Evolutionary conservation across 2,329 filamentous ascomycete genomes (phyloP), one percentile per base, ranked within the genome.

Genomic region (Waltergamsia citrina): DNA sequence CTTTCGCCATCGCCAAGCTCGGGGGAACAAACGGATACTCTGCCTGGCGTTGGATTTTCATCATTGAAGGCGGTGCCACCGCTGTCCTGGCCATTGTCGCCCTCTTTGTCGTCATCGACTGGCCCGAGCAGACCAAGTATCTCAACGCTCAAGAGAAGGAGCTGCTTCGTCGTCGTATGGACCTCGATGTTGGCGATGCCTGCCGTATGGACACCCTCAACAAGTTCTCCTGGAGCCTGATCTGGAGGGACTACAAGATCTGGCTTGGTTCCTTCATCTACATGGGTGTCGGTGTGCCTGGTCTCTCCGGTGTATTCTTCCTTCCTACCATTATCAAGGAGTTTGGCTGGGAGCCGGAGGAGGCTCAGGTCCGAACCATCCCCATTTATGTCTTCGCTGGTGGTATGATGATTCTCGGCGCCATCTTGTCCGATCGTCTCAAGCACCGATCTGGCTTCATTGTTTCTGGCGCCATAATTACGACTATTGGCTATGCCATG

Each of bases 1-100:
- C 65, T 0, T 60, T 52, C 36, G 62, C 45, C 0, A 67, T 69
- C 28, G 51, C 55, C 7, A 50, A 59, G 21, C 60, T 68, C 53
- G 51, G 64, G 18, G 65, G 66, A 1, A 41, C 54, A 2, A 50
- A 57, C 3, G 60, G 60, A 0, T 44, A 62, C 2, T 47, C 45
- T 0, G 63, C 64, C 9, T 70, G 65, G 65, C 56, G 62, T 28
- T 72, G 68, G 67, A 69, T 71, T 29, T 74, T 74, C 38, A 63
- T 74, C 27, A 53, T 74, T 1, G 68, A 73, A 40, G 69, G 69
- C 3, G 41, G 60, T 0, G 33, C 56, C 4, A 63, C 63, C 5
- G 49, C 63, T 0, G 33, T 50, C n/a, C 40, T 61, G 7, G 56
- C 50, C 4, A 26, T 50, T 0, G 34, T 54, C 6, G 40, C 40